Conservation (phyloP, 108 stramenopile genomes). For the Stephanodiscus minutulus region DNA sequence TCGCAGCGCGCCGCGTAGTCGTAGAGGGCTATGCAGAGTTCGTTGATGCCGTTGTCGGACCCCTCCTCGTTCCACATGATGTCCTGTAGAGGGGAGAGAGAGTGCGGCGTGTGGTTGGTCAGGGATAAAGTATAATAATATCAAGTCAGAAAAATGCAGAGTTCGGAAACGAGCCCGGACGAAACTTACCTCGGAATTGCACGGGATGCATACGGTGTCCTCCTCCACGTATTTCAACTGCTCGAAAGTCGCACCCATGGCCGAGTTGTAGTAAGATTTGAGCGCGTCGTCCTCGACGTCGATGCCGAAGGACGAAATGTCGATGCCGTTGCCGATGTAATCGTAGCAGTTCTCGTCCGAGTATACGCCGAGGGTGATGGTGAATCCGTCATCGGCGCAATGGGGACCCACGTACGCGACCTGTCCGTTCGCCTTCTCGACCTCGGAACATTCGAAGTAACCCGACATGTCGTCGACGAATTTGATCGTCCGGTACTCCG, state of each 20-base stretch:
- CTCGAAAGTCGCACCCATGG: constrained; percentile 37
- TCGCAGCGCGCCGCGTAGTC: constrained; percentile 74
- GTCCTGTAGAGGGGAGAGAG: not conserved
- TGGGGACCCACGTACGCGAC: constrained; percentile 71
- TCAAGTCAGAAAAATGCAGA: not conserved
- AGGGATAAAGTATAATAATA: not conserved
- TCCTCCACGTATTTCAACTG: constrained; percentile 22
- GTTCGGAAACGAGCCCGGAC: not conserved
- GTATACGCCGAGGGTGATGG: constrained; percentile 76
- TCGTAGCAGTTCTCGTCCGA: constrained; percentile 76
- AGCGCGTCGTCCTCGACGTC: constrained; percentile 30
- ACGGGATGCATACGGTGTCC: constrained; percentile 62
- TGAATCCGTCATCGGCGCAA: constrained; percentile 62
- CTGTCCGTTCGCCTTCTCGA: constrained; percentile 47
- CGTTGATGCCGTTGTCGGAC: constrained; percentile 41
- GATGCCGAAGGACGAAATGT: constrained; percentile 31
- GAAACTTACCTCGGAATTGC: constrained; percentile 54
- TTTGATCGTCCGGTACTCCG: constrained; percentile 23
- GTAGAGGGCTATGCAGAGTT: constrained; percentile 69
- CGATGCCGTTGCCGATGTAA: constrained; percentile 49
- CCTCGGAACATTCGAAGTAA: constrained; percentile 45
- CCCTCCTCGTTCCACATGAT: constrained; percentile 34
- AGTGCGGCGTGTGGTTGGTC: no score
- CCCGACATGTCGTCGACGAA: constrained; percentile 16
- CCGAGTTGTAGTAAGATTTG: constrained; percentile 59